Percentiles rank a stretch among this genome's conserved stretches.
Conservation (phyloP, 2,329 filamentous ascomycete genomes). For the Verticillium dahliae region DNA sequence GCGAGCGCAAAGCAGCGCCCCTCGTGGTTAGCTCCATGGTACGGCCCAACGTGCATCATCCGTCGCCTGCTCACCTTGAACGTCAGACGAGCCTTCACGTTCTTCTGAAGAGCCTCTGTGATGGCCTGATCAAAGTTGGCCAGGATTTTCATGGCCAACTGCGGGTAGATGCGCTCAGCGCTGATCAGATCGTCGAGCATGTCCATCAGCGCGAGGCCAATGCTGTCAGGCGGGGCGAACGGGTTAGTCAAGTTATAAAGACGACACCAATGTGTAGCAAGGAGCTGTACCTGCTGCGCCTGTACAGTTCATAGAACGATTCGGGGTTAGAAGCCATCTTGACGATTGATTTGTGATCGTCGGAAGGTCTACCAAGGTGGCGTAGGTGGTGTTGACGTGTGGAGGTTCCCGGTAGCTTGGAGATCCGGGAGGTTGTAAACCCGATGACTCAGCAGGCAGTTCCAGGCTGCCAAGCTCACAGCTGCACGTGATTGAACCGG, state of each 20-base stretch:
- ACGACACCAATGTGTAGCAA: slow-evolving; percentile 21
- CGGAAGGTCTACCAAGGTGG: slow-evolving; percentile 1
- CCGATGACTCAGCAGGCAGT: neutral
- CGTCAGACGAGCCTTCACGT: slow-evolving; percentile 81
- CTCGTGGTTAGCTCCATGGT: neutral
- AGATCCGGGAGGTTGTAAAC: neutral
- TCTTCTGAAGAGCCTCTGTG: slow-evolving; percentile 83
- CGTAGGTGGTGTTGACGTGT: slow-evolving; percentile 5
- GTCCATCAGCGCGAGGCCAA: slow-evolving; percentile 89
- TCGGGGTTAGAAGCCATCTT: slow-evolving; percentile 45
- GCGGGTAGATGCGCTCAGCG: slow-evolving; percentile 89
- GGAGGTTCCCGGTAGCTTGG: slow-evolving; percentile 1
- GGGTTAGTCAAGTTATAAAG: slow-evolving; percentile 11
- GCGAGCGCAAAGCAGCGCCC: neutral
- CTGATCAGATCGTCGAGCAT: slow-evolving; percentile 96
- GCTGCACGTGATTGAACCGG: neutral
- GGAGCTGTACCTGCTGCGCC: slow-evolving; percentile 80
- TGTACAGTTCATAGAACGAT: slow-evolving; percentile 89
- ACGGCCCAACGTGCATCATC: neutral
- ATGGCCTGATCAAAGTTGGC: slow-evolving; percentile 92
- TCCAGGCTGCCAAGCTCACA: neutral
- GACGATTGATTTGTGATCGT: slow-evolving; percentile 4
- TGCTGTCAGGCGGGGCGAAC: slow-evolving; percentile 44
- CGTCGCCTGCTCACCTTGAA: slow-evolving; percentile 74
- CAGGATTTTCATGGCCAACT: slow-evolving; percentile 97